Evolutionary conservation across 2,329 filamentous ascomycete genomes (phyloP).

Genomic region (Xylaria sp.): DNA sequence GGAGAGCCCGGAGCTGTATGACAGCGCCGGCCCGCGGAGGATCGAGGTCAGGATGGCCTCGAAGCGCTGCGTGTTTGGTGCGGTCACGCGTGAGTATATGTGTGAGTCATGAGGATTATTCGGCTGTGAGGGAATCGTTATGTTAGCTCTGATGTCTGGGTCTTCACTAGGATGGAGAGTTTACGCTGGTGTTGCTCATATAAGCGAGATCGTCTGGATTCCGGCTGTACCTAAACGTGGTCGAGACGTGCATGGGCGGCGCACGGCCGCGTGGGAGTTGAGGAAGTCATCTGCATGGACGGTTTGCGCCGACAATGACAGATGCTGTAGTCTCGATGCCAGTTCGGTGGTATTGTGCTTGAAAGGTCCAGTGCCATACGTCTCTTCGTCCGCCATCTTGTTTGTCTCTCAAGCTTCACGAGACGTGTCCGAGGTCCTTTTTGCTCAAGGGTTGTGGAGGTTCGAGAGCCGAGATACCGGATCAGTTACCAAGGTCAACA

Average conservation of each 20-base stretch:
- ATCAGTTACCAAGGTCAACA: not conserved
- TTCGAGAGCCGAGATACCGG: not conserved
- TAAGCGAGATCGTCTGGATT: slow-evolving; percentile 69
- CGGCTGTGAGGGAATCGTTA: slow-evolving; percentile 45
- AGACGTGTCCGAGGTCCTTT: not conserved
- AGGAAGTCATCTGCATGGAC: slow-evolving; percentile 83
- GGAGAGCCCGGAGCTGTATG: slow-evolving; percentile 83
- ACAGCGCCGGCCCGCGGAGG: slow-evolving; percentile 71
- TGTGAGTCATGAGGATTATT: slow-evolving; percentile 64
- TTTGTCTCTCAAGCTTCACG: not conserved
- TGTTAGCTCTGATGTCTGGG: not conserved
- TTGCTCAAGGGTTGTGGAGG: not conserved
- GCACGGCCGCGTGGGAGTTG: slow-evolving; percentile 77
- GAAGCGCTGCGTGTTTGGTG: slow-evolving; percentile 82
- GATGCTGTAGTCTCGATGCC: slow-evolving; percentile 43
- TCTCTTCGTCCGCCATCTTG: slow-evolving; percentile 34
- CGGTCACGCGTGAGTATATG: slow-evolving; percentile 82
- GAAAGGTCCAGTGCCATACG: slow-evolving; percentile 1
- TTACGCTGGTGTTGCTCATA: slow-evolving; percentile 62
- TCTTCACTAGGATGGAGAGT: slow-evolving; percentile 28
- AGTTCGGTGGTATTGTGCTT: slow-evolving; percentile 34
- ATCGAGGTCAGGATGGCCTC: slow-evolving; percentile 81
- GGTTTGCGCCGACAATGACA: slow-evolving; percentile 71
- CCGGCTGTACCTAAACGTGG: slow-evolving; percentile 81
- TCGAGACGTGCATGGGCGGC: slow-evolving; percentile 87